These are phyloP conservation scores for Aspergillus asperescens DNA, from an alignment of 495 filamentous ascomycete genomes.

Conservation along the genomic window DNA sequence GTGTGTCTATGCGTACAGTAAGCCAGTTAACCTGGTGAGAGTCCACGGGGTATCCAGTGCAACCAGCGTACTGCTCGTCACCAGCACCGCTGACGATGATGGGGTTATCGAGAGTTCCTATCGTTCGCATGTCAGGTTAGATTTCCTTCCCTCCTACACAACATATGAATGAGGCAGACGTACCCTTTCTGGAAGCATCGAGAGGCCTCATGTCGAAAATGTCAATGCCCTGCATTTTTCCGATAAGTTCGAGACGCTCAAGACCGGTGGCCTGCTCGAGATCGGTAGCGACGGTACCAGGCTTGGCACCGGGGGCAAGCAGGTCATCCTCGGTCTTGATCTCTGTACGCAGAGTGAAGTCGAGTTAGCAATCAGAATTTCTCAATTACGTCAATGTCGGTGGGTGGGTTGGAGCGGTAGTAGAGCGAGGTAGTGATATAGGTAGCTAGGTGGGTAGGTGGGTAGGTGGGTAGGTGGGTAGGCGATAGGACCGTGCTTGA, in stretches of 20 bases:
- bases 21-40: constrained; percentile 88
- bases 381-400: neutral
- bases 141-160: neutral
- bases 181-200: constrained; percentile 82
- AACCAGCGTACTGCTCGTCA: constrained; percentile 94
- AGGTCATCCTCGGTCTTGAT: constrained; percentile 79
- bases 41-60: constrained; percentile 90
- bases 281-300: constrained; percentile 87
- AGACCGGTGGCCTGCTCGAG: constrained; percentile 92
- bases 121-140: neutral
- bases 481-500: neutral
- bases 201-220: constrained; percentile 98
- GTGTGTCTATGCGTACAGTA: constrained; percentile 53
- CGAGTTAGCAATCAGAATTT: constrained; percentile 9
- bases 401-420: neutral
- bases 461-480: neutral
- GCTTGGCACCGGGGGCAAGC: constrained; percentile 68
- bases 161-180: constrained; percentile 15
- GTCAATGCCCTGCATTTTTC: constrained; percentile 98
- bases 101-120: constrained; percentile 85
- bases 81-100: constrained; percentile 84
- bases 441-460: neutral
- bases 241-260: constrained; percentile 95
- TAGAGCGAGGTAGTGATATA: neutral
- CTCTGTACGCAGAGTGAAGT: constrained; percentile 50